Percentiles rank a stretch among this genome's conserved stretches.
These are phyloP conservation scores for Amylostereum areolatum DNA, from an alignment of 1,284 basidiomycete species.

Conservation along the genomic window DNA sequence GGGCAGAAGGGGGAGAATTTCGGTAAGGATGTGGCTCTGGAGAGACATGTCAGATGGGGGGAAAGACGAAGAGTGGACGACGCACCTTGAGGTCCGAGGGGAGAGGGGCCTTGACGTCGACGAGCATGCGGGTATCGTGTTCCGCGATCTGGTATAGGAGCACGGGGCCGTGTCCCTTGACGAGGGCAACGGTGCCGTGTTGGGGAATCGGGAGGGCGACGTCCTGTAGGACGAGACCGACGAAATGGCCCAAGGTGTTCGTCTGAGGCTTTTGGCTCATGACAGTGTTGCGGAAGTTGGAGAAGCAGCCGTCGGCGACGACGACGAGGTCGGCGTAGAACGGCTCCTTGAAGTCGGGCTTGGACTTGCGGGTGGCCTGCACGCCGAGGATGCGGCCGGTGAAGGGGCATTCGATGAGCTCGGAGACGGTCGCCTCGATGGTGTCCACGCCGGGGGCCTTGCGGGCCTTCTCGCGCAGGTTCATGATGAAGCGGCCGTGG, in stretches of 20 bases:
- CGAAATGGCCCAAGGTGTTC: conserved; percentile 70
- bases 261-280: conserved; percentile 48
- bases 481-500: conserved; percentile 90
- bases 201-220: conserved; percentile 74
- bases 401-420: conserved; percentile 59
- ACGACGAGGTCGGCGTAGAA: conserved; percentile 79
- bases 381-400: conserved; percentile 61
- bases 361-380: conserved; percentile 35
- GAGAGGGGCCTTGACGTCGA: conserved; percentile 86
- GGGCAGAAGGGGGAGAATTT: conserved; percentile 80
- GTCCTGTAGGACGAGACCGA: conserved; percentile 76
- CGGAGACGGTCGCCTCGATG: conserved; percentile 79
- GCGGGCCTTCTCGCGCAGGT: conserved; percentile 65
- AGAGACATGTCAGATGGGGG: neutral
- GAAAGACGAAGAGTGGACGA: neutral
- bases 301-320: conserved; percentile 94
- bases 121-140: conserved; percentile 84
- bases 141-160: conserved; percentile 82
- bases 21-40: conserved; percentile 63
- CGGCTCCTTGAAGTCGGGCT: conserved; percentile 34
- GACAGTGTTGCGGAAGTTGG: conserved; percentile 66
- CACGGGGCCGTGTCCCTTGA: conserved; percentile 73
- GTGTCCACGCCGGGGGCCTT: conserved; percentile 61
- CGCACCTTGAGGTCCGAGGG: conserved; percentile 77
- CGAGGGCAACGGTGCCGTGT: conserved; percentile 83